Evolutionary conservation across 768 basidiomycete species (phyloP).

Genomic region (Suillus subluteus): DNA sequence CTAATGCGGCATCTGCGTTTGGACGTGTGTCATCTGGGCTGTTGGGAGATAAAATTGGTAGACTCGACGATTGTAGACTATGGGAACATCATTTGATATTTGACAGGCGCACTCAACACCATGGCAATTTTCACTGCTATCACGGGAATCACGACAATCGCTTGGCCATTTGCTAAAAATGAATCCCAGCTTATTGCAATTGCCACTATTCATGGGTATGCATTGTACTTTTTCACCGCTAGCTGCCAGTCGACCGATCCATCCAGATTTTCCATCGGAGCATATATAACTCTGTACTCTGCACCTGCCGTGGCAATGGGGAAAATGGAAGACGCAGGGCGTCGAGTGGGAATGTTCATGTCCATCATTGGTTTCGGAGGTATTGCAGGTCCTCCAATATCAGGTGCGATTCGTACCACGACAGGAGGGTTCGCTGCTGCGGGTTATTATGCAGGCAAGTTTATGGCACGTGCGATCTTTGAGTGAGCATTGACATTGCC

Average conservation of each 20-base stretch:
- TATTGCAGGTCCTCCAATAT: constrained; percentile 71
- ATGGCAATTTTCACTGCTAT: constrained; percentile 64
- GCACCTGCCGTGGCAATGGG: constrained; percentile 68
- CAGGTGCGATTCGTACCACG: constrained; percentile 62
- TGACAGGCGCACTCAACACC: constrained; percentile 64
- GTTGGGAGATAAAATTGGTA: constrained; percentile 58
- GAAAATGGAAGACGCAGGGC: constrained; percentile 59
- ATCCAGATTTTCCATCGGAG: constrained; percentile 60
- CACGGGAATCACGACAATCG: constrained; percentile 61
- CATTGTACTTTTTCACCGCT: constrained; percentile 18
- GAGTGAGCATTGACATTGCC: not conserved
- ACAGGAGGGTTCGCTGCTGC: constrained; percentile 47
- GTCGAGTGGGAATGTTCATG: constrained; percentile 66
- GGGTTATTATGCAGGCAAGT: constrained; percentile 45
- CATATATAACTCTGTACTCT: constrained; percentile 57
- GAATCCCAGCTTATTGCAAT: constrained; percentile 52
- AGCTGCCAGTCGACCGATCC: not conserved
- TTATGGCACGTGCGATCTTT: not conserved
- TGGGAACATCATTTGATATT: not conserved
- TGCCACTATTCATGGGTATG: constrained; percentile 65
- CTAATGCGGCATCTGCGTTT: constrained; percentile 65
- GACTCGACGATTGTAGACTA: not conserved
- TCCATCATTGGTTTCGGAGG: constrained; percentile 64
- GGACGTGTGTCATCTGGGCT: constrained; percentile 53
- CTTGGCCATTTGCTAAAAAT: constrained; percentile 67